These are phyloP conservation scores for Aspergillus fructus DNA, from an alignment of 2,329 filamentous ascomycete genomes.

Conservation along the genomic window DNA sequence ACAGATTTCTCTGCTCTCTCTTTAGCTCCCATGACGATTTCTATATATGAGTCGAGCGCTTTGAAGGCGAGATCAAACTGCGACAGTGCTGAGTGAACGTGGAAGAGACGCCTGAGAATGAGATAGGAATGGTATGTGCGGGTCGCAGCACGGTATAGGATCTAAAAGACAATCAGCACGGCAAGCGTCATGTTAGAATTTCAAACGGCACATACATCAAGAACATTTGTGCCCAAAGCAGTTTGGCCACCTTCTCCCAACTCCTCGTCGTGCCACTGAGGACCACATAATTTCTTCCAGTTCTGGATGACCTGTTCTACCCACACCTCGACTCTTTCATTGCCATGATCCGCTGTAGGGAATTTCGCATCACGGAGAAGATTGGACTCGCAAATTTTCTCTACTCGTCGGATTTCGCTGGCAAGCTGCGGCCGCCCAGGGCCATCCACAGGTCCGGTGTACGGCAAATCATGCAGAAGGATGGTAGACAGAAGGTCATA, in stretches of 20 bases:
- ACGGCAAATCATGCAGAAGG: constrained; percentile 56
- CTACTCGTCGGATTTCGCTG: constrained; percentile 75
- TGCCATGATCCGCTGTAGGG: constrained; percentile 76
- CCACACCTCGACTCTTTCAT: constrained; percentile 78
- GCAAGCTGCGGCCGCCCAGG: constrained; percentile 63
- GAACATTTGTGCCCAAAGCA: constrained; percentile 69
- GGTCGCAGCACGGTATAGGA: constrained; percentile 83
- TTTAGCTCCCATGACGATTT: constrained; percentile 82
- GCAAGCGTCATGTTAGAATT: background rate
- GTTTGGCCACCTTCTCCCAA: constrained; percentile 79
- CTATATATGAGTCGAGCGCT: constrained; percentile 87
- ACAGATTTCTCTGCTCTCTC: constrained; percentile 73
- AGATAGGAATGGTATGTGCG: constrained; percentile 95
- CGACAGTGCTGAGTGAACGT: constrained; percentile 79
- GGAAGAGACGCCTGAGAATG: constrained; percentile 82
- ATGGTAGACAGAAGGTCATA: constrained; percentile 77
- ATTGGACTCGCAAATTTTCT: constrained; percentile 74
- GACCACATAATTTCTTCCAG: constrained; percentile 79
- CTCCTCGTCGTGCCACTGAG: constrained; percentile 76
- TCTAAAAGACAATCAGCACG: constrained; percentile 46
- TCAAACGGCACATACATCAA: constrained; percentile 56
- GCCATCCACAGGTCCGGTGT: constrained; percentile 29
- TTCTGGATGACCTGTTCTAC: constrained; percentile 77
- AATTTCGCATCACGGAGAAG: constrained; percentile 79
- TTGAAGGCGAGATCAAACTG: constrained; percentile 92